A percentile compares a stretch with the other conserved stretches of the same genome.
phyloP scores from a whole-genome alignment of 2,329 filamentous ascomycete species.

The Alternaria viburni region DNA sequence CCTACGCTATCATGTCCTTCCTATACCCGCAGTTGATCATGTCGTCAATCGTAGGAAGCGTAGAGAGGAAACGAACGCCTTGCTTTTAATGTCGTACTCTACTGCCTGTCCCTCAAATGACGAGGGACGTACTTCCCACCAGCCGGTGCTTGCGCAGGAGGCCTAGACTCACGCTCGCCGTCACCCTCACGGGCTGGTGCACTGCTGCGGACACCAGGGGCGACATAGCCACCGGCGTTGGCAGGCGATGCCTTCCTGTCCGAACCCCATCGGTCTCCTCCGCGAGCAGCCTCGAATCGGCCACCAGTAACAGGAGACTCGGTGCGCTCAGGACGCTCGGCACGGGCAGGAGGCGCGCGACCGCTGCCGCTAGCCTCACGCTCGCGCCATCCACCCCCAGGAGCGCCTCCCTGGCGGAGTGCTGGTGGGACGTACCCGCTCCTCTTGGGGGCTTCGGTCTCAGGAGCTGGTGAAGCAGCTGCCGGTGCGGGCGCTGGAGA shows the following conservation, averaged over 20 bases:
- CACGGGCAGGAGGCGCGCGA: slow-evolving; percentile 34
- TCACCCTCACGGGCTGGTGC: slow-evolving; percentile 29
- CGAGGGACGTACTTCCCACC: slow-evolving; percentile 52
- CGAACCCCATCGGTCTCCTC: slow-evolving; percentile 37
- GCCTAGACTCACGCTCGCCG: slow-evolving; percentile 32
- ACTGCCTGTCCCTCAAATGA: slow-evolving; percentile 35
- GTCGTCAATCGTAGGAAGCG: slow-evolving; percentile 11
- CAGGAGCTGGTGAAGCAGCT: slow-evolving; percentile 41
- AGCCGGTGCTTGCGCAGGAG: slow-evolving; percentile 32
- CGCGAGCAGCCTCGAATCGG: slow-evolving; percentile 17
- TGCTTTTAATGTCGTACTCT: slow-evolving; percentile 2
- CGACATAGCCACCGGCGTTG: slow-evolving; percentile 36
- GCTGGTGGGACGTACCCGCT: slow-evolving; percentile 56
- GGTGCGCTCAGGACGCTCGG: slow-evolving; percentile 17
- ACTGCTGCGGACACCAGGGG: slow-evolving; percentile 36
- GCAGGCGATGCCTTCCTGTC: slow-evolving; percentile 44
- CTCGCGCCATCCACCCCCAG: slow-evolving; percentile 46
- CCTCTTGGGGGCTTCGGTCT: slow-evolving; percentile 46
- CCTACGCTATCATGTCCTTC: slow-evolving; percentile 12
- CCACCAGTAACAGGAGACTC: slow-evolving; percentile 36
- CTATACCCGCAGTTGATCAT: slow-evolving; percentile 8
- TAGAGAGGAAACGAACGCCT: slow-evolving; percentile 12
- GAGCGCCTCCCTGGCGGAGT: slow-evolving; percentile 46
- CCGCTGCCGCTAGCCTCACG: slow-evolving; percentile 41
- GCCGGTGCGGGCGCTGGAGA: slow-evolving; percentile 39